These are phyloP conservation scores for Colletotrichum filicis DNA, from an alignment of 2,329 filamentous ascomycete genomes.

Conservation along the genomic window DNA sequence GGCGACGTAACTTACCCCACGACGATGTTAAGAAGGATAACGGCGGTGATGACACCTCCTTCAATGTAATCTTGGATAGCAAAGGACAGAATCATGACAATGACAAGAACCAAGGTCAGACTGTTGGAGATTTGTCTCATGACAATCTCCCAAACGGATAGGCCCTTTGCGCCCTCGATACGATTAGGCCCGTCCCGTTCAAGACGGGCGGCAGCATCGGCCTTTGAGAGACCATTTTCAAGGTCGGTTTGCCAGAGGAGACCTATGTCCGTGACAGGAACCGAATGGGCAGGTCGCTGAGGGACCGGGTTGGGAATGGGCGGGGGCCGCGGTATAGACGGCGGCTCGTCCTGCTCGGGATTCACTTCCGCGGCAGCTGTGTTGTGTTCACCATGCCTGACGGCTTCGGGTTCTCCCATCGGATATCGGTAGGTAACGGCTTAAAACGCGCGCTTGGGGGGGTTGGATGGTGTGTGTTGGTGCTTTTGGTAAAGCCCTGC, in stretches of 20 bases:
- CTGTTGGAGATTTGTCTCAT: constrained; percentile 82
- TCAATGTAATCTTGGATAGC: constrained; percentile 73
- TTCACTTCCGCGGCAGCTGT: constrained; percentile 37
- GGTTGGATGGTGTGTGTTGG: constrained; percentile 12
- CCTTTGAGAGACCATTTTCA: constrained; percentile 69
- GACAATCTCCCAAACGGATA: constrained; percentile 81
- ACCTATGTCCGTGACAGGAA: constrained; percentile 42
- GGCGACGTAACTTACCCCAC: constrained; percentile 63
- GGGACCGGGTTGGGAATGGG: constrained; percentile 29
- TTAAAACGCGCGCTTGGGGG: constrained; percentile 18
- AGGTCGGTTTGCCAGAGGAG: constrained; percentile 53
- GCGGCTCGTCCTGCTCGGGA: constrained; percentile 38
- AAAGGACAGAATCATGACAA: constrained; percentile 78
- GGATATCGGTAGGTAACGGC: constrained; percentile 36
- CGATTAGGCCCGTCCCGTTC: constrained; percentile 75
- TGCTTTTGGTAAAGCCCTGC: constrained; percentile 30
- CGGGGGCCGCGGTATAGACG: constrained; percentile 36
- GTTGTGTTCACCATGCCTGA: constrained; percentile 38
- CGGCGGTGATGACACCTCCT: constrained; percentile 70
- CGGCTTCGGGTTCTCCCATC: constrained; percentile 38
- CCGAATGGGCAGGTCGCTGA: constrained; percentile 40
- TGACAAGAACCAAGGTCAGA: constrained; percentile 78
- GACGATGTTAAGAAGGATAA: constrained; percentile 74
- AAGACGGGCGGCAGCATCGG: constrained; percentile 74
- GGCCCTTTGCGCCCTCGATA: constrained; percentile 76